phyloP scores from a whole-genome alignment of 2,329 filamentous ascomycete species.

The Fusarium coicis region DNA sequence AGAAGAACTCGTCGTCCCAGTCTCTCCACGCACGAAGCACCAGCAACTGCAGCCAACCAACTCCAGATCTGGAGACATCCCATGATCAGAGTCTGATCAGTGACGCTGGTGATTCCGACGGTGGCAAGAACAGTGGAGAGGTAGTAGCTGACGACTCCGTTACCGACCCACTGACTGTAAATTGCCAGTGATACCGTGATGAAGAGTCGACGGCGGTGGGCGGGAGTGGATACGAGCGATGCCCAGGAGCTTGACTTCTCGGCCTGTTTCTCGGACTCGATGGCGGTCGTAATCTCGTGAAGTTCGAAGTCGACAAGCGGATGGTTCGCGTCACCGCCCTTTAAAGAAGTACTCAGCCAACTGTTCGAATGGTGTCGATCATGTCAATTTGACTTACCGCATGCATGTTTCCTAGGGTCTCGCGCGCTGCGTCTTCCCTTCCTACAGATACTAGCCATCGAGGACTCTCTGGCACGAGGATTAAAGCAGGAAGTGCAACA shows the following conservation, averaged over 20 bases:
- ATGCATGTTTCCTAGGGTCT: background rate
- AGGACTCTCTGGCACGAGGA: constrained; percentile 8
- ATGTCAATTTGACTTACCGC: background rate
- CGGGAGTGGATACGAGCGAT: constrained; percentile 5
- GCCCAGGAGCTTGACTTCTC: constrained; percentile 8
- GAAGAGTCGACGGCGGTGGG: constrained; percentile 12
- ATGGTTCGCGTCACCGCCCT: constrained; percentile 10
- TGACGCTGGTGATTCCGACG: constrained; percentile 15
- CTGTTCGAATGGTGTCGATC: fast-evolving
- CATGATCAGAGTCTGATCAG: constrained; percentile 19
- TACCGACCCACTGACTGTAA: constrained; percentile 19
- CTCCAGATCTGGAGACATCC: constrained; percentile 20
- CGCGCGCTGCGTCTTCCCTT: background rate
- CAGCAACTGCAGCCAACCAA: constrained; percentile 10
- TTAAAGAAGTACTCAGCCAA: background rate
- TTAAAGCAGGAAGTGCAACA: constrained; percentile 1
- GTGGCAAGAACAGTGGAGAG: background rate
- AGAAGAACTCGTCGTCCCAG: constrained; percentile 6
- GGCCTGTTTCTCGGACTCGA: constrained; percentile 16
- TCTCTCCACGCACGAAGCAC: background rate
- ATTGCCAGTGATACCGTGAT: constrained; percentile 7
- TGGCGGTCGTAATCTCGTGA: constrained; percentile 16
- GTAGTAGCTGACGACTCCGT: constrained; percentile 23
- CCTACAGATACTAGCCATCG: constrained; percentile 4
- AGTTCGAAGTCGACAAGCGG: constrained; percentile 17